Evolutionary conservation across 2,329 filamentous ascomycete genomes (phyloP).

Genomic region (Magnaporthiopsis rhizophila): DNA sequence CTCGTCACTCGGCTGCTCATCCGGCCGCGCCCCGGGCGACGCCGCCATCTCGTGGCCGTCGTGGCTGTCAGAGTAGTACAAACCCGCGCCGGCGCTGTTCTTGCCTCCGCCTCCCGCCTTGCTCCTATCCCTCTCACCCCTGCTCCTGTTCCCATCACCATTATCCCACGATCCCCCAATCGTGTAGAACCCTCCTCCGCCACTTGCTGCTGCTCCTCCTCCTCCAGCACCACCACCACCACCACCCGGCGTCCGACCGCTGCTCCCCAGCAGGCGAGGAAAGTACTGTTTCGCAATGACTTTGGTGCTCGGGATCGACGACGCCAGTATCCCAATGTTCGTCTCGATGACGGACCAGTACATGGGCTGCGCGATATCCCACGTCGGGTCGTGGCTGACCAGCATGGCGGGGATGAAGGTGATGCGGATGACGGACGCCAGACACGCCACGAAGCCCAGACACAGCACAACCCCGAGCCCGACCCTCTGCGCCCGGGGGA

Average conservation of each 20-base stretch:
- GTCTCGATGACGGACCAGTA: conserved; percentile 7
- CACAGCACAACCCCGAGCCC: not conserved
- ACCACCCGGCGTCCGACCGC: not conserved
- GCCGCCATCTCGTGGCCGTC: not conserved
- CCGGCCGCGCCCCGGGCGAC: too few relatives aligned
- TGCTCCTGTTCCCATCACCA: not conserved
- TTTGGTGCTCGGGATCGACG: conserved; percentile 2
- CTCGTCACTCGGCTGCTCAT: not conserved
- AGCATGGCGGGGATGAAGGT: conserved; percentile 5
- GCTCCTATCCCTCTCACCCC: not conserved
- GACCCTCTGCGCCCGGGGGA: conserved; percentile 13
- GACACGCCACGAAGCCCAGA: conserved; percentile 1
- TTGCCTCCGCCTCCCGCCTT: not conserved
- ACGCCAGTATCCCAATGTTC: not conserved
- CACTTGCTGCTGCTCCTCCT: not conserved
- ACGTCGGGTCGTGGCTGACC: not conserved
- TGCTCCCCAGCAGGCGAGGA: conserved; percentile 3
- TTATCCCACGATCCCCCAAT: too few relatives aligned
- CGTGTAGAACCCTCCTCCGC: too few relatives aligned
- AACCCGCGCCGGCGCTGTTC: not conserved
- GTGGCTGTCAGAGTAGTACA: not conserved
- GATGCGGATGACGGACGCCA: conserved; percentile 3
- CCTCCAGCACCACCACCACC: too few relatives aligned
- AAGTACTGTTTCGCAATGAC: conserved; percentile 2
- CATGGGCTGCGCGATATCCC: conserved; percentile 6